Conservation (phyloP, 2,329 filamentous ascomycete genomes). For the Fusarium goolgardi region DNA sequence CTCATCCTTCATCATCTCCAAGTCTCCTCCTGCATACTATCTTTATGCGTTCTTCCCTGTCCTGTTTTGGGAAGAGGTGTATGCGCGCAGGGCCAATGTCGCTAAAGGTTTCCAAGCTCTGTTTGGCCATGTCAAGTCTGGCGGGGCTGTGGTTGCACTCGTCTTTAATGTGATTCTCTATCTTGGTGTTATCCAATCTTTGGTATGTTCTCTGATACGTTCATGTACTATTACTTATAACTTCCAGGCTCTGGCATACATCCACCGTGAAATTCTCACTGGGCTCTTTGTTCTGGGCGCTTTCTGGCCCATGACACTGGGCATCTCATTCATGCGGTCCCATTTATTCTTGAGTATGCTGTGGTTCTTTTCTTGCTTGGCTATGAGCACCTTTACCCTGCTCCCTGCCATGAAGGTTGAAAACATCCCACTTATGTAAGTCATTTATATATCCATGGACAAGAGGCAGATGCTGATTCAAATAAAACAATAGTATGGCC, state of each 20-base stretch:
- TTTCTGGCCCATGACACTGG: constrained; percentile 82
- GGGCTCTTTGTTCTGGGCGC: constrained; percentile 79
- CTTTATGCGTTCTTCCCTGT: constrained; percentile 92
- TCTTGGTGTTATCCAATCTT: constrained; percentile 79
- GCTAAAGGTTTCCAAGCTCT: constrained; percentile 73
- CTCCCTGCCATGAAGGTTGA: constrained; percentile 89
- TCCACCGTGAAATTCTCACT: constrained; percentile 88
- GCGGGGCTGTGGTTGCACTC: constrained; percentile 68
- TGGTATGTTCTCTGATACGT: constrained; percentile 65
- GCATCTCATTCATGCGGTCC: constrained; percentile 74
- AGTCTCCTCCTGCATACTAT: constrained; percentile 87
- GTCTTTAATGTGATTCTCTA: constrained; percentile 73
- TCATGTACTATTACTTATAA: constrained; percentile 12
- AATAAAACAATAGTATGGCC: constrained; percentile 63
- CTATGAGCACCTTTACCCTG: constrained; percentile 92
- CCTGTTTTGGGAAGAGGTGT: constrained; percentile 96
- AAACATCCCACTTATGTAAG: constrained; percentile 78
- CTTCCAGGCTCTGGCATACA: constrained; percentile 87
- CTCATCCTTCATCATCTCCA: constrained; percentile 81
- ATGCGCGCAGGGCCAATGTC: constrained; percentile 78
- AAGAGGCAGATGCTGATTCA: constrained; percentile 20
- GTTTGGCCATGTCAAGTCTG: constrained; percentile 74
- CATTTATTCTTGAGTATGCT: constrained; percentile 73
- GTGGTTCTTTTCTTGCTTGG: constrained; percentile 81
- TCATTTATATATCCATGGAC: too few species aligned